Conservation (phyloP, 306 rosid genomes). For the Fagus sylvatica region DNA sequence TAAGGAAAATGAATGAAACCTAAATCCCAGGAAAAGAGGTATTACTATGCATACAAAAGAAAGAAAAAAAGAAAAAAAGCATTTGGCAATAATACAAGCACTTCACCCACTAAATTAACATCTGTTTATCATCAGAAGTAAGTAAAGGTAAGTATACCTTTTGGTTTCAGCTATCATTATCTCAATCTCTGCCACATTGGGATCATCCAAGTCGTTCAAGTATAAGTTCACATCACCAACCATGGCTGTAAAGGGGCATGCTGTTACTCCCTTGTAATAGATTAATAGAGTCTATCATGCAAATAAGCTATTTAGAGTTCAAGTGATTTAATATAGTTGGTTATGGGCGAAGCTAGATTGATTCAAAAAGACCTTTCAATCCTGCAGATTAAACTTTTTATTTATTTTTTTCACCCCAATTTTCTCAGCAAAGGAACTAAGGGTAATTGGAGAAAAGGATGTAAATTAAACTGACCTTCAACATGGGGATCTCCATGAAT, state of each 20-base stretch:
- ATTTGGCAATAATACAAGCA: not conserved
- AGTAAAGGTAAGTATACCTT: slow-evolving; percentile 47
- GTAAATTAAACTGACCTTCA: slow-evolving; percentile 53
- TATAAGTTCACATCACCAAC: slow-evolving; percentile 92
- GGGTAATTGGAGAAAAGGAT: not conserved
- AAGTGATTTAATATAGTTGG: not conserved
- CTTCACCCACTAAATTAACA: slow-evolving; percentile 9
- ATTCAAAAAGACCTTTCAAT: not conserved
- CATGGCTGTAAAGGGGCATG: slow-evolving; percentile 64
- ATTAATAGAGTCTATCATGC: not conserved
- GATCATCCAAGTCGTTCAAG: slow-evolving; percentile 75
- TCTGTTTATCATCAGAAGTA: slow-evolving; percentile 18
- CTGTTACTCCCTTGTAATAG: slow-evolving; percentile 20
- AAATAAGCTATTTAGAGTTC: not conserved
- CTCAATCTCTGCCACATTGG: slow-evolving; percentile 80
- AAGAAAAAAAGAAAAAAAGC: not conserved
- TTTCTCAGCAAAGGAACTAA: not conserved
- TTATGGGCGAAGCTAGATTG: not conserved
- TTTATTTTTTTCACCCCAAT: not conserved
- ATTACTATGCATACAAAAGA: not conserved
- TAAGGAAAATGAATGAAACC: not conserved
- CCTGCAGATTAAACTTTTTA: not conserved
- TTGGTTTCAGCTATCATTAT: slow-evolving; percentile 89
- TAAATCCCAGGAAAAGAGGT: not conserved
- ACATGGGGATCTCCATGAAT: slow-evolving; percentile 66